A percentile compares a stretch with the other conserved stretches of the same genome.
Conservation (phyloP, 1,284 basidiomycete species). For the Ustilago bromivora region DNA sequence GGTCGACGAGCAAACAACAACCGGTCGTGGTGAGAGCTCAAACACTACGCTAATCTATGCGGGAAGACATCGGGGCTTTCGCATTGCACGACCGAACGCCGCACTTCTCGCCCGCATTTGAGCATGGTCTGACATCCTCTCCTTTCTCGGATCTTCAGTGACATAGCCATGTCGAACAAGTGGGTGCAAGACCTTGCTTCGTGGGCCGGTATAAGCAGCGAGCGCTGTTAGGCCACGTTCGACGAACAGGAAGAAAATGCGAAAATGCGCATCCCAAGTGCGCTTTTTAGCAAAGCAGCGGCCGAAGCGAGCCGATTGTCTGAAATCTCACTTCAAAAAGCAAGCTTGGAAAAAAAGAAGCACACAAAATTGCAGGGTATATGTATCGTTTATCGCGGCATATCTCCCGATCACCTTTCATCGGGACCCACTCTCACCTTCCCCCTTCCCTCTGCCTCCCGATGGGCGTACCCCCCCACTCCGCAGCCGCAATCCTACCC, state of each 20-base stretch:
- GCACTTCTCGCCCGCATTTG: slow-evolving; percentile 11
- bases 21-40: too few relatives aligned
- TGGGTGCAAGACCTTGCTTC: too few relatives aligned
- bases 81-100: slow-evolving; percentile 33
- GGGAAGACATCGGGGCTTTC: slow-evolving; percentile 24
- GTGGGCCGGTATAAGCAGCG: too few relatives aligned
- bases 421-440: slow-evolving; percentile 3
- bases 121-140: background rate
- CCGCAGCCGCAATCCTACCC: slow-evolving; percentile 37
- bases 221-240: background rate
- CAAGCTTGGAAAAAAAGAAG: background rate
- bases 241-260: background rate
- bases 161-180: too few relatives aligned
- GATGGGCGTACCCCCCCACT: slow-evolving; percentile 30
- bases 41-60: slow-evolving; percentile 3
- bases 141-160: too few relatives aligned
- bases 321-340: background rate
- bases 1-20: slow-evolving; percentile 3
- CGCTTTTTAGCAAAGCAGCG: slow-evolving; percentile 21
- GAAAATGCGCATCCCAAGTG: slow-evolving; percentile 4
- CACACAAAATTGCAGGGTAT: background rate
- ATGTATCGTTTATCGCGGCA: background rate
- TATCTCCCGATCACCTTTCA: background rate
- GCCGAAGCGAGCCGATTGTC: slow-evolving; percentile 34
- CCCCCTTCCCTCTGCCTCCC: background rate